Percentiles rank a stretch among this genome's conserved stretches.
Evolutionary conservation across 768 basidiomycete species (phyloP).

Genomic region (Epithele typhae): DNA sequence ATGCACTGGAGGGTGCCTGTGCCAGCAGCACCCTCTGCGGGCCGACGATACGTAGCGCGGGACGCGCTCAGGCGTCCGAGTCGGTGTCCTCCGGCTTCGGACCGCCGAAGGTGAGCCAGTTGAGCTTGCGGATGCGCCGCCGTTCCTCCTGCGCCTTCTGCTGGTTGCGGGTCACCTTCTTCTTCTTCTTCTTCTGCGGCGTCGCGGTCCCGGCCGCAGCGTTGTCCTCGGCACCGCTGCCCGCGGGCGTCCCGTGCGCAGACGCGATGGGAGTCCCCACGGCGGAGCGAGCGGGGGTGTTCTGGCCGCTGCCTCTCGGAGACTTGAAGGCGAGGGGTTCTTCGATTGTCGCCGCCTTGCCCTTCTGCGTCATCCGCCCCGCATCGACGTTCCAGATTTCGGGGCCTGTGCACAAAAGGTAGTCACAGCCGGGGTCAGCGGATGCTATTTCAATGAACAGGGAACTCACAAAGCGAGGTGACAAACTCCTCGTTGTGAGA

Average conservation of each 20-base stretch:
- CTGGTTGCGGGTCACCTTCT: constrained; percentile 88
- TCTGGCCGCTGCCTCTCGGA: constrained; percentile 63
- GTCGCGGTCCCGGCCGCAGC: constrained; percentile 32
- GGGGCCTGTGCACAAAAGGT: constrained; percentile 44
- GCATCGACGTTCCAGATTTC: constrained; percentile 95
- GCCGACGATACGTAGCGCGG: too few species aligned
- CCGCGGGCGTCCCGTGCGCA: constrained; percentile 67
- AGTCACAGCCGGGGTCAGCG: constrained; percentile 5
- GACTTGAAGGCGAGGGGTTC: constrained; percentile 71
- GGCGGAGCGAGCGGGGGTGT: constrained; percentile 69
- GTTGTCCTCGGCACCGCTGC: constrained; percentile 70
- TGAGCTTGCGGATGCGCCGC: constrained; percentile 69
- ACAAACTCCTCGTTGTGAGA: constrained; percentile 94
- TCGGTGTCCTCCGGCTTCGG: constrained; percentile 82
- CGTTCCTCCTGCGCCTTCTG: constrained; percentile 87
- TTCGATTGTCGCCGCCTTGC: constrained; percentile 82
- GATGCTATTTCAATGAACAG: constrained; percentile 1
- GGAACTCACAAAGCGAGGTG: constrained; percentile 64
- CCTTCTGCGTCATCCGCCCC: constrained; percentile 82
- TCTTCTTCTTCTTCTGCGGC: constrained; percentile 65
- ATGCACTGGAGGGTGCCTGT: too few species aligned
- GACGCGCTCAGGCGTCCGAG: constrained; percentile 17
- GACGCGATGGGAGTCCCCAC: constrained; percentile 70
- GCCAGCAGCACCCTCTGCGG: too few species aligned
- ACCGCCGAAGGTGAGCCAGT: constrained; percentile 82